phyloP scores from a whole-genome alignment of 345 rosid genomes.

The Eucalyptus sp. region DNA sequence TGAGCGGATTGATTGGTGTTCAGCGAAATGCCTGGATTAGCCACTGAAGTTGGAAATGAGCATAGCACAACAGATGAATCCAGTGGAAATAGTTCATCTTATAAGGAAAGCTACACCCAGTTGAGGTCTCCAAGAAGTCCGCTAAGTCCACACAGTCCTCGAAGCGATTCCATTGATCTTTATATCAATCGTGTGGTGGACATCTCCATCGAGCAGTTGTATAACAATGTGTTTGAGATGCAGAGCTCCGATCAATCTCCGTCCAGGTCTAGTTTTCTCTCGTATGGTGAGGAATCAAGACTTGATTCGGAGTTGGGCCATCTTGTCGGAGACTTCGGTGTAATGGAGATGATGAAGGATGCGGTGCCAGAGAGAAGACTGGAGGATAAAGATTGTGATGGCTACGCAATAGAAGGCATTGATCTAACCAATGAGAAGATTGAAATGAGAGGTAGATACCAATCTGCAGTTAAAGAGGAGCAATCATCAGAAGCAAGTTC shows the following conservation, averaged over 20 bases:
- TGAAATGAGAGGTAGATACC: background rate
- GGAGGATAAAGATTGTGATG: background rate
- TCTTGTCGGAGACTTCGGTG: slow-evolving; percentile 50
- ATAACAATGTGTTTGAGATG: slow-evolving; percentile 80
- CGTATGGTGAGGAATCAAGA: slow-evolving; percentile 83
- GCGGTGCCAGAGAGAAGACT: slow-evolving; percentile 7
- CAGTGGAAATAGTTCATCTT: background rate
- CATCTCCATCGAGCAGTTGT: slow-evolving; percentile 71
- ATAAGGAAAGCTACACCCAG: background rate
- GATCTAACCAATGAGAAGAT: background rate
- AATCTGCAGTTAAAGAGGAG: background rate
- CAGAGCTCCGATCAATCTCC: slow-evolving; percentile 87
- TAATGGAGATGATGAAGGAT: slow-evolving; percentile 28
- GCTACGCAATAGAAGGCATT: background rate
- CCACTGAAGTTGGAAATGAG: background rate
- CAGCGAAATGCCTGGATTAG: background rate
- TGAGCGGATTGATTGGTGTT: background rate
- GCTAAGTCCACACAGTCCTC: slow-evolving; percentile 5
- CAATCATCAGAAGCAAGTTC: slow-evolving; percentile 26
- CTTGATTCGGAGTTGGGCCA: slow-evolving; percentile 87
- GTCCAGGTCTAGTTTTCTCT: slow-evolving; percentile 55
- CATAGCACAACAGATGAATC: background rate
- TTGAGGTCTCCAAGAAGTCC: slow-evolving; percentile 8
- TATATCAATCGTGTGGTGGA: slow-evolving; percentile 34
- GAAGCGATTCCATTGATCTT: slow-evolving; percentile 2